Percentiles rank a stretch among this genome's conserved stretches.
Conservation (phyloP, 2,329 filamentous ascomycete species). For the Colletotrichum lupini region DNA sequence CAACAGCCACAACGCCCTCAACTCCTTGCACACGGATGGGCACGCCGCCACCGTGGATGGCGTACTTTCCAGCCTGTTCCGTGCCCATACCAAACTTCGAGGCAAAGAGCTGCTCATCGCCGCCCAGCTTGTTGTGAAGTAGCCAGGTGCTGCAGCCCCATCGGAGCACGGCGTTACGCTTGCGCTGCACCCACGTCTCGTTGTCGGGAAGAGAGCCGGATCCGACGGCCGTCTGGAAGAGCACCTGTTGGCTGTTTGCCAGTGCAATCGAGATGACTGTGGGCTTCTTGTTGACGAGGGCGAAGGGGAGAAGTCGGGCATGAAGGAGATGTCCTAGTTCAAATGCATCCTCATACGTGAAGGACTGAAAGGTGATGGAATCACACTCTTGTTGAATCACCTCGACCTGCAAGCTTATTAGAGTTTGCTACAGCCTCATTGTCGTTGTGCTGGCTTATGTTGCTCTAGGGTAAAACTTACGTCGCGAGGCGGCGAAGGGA, state of each 20-base stretch:
- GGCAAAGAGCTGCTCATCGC: constrained; percentile 73
- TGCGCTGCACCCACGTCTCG: constrained; percentile 76
- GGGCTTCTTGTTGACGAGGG: constrained; percentile 52
- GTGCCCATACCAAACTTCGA: constrained; percentile 72
- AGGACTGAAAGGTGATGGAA: constrained; percentile 60
- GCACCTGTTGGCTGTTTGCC: constrained; percentile 65
- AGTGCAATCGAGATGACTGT: constrained; percentile 73
- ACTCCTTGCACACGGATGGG: constrained; percentile 79
- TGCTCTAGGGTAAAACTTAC: constrained; percentile 23
- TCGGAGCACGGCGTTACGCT: constrained; percentile 77
- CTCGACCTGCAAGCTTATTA: constrained; percentile 38
- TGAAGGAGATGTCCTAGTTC: constrained; percentile 73
- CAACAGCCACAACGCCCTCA: constrained; percentile 79
- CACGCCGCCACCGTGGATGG: constrained; percentile 82
- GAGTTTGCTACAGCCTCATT: not conserved
- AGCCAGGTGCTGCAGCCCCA: constrained; percentile 79
- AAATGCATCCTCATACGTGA: constrained; percentile 74
- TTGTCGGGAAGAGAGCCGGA: constrained; percentile 77
- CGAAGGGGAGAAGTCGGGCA: constrained; percentile 67
- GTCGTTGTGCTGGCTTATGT: not conserved
- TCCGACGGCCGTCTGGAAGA: constrained; percentile 78
- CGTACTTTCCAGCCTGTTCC: constrained; percentile 70
- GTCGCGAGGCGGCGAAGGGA: constrained; percentile 35
- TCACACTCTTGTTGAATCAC: constrained; percentile 49
- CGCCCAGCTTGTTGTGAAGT: constrained; percentile 73